Evolutionary conservation across 352 stramenopile species (phyloP).

Genomic region (Phytophthora capsici): DNA sequence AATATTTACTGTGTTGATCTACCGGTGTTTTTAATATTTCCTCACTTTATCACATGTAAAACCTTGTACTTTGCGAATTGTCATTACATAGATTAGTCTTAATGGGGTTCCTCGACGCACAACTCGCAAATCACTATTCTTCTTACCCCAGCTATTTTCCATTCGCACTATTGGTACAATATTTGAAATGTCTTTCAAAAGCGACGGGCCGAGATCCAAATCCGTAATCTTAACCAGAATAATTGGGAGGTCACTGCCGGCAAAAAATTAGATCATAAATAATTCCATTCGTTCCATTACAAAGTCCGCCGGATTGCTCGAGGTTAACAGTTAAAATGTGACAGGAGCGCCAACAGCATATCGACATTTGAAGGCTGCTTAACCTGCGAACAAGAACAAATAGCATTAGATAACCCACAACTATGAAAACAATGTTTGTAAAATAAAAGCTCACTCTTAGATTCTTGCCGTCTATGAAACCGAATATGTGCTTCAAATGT

Average conservation of each 20-base stretch:
- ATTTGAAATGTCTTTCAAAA: not conserved
- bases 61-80: slow-evolving; percentile 8
- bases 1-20: too few relatives aligned
- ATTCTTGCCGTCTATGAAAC: too few relatives aligned
- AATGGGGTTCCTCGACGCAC: not conserved
- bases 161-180: not conserved
- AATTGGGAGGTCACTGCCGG: not conserved
- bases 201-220: not conserved
- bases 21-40: too few relatives aligned
- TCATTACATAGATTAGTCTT: slow-evolving; percentile 2
- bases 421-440: too few relatives aligned
- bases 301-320: not conserved
- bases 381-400: too few relatives aligned
- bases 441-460: too few relatives aligned
- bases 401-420: too few relatives aligned
- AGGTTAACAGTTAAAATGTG: not conserved
- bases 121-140: not conserved
- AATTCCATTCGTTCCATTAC: not conserved
- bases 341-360: not conserved
- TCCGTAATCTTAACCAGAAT: not conserved
- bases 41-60: too few relatives aligned
- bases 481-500: too few relatives aligned
- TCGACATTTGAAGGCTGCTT: too few relatives aligned
- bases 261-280: not conserved
- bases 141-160: not conserved